Evolutionary conservation across 2,329 filamentous ascomycete genomes (phyloP).

Genomic region (Didymosphaeria variabile): DNA sequence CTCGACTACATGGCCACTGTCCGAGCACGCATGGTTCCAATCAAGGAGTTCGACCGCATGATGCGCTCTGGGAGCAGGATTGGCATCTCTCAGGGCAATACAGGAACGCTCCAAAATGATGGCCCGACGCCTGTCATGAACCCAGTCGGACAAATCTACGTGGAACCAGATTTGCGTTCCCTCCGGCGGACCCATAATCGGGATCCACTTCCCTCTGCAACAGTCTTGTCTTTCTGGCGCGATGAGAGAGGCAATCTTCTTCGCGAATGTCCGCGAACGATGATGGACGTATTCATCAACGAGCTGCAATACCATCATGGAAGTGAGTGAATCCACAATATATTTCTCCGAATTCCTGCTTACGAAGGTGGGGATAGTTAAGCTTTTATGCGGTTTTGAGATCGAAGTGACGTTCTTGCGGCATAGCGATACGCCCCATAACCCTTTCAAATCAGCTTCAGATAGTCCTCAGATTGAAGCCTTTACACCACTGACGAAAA

Average conservation of each 20-base stretch:
- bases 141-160: slow-evolving; percentile 70
- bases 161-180: slow-evolving; percentile 72
- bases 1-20: slow-evolving; percentile 78
- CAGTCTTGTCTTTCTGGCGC: slow-evolving; percentile 72
- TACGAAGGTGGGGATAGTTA: slow-evolving; percentile 42
- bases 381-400: slow-evolving; percentile 79
- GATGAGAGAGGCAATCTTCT: slow-evolving; percentile 63
- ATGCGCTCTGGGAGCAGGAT: slow-evolving; percentile 53
- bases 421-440: slow-evolving; percentile 46
- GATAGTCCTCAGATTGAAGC: slow-evolving; percentile 22
- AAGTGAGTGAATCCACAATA: slow-evolving; percentile 19
- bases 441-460: slow-evolving; percentile 21
- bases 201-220: slow-evolving; percentile 63
- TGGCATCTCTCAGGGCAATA: slow-evolving; percentile 69
- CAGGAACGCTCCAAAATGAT: slow-evolving; percentile 76
- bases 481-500: slow-evolving; percentile 62
- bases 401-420: slow-evolving; percentile 79
- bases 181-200: slow-evolving; percentile 63
- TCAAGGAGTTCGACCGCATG: slow-evolving; percentile 55
- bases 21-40: slow-evolving; percentile 73
- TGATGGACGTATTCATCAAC: slow-evolving; percentile 59
- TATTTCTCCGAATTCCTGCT: neutral
- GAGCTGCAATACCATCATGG: slow-evolving; percentile 61
- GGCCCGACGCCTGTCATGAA: slow-evolving; percentile 61
- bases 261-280: slow-evolving; percentile 67